Evolutionary conservation across 768 basidiomycete genomes (phyloP).

Genomic region (Fistulinella prunicolor): DNA sequence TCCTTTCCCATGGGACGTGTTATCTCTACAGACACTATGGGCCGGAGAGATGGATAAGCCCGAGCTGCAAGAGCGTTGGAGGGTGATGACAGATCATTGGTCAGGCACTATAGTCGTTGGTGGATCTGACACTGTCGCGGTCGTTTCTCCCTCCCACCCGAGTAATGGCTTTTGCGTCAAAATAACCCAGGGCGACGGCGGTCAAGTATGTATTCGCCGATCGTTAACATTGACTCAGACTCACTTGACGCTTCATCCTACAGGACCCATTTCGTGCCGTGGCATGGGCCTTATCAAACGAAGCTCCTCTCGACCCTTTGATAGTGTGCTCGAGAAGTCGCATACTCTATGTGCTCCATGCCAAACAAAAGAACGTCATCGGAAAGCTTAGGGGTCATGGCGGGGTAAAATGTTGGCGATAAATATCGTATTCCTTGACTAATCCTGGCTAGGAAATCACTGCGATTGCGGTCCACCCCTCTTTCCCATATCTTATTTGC

Average conservation of each 20-base stretch:
- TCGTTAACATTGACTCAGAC: neutral
- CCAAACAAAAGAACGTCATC: conserved; percentile 37
- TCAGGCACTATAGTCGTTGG: conserved; percentile 52
- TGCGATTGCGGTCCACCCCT: conserved; percentile 63
- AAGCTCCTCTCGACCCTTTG: conserved; percentile 51
- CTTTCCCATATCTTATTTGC: conserved; percentile 54
- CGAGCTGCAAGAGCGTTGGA: conserved; percentile 43
- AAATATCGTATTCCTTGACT: conserved; percentile 5
- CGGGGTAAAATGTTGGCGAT: conserved; percentile 47
- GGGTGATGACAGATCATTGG: conserved; percentile 43
- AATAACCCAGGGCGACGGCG: conserved; percentile 30
- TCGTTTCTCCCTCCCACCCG: conserved; percentile 32
- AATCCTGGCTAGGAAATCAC: conserved; percentile 54
- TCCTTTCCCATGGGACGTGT: conserved; percentile 42
- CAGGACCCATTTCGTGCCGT: conserved; percentile 35
- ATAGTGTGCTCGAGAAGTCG: conserved; percentile 54
- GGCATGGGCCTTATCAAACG: conserved; percentile 56
- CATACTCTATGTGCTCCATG: conserved; percentile 55
- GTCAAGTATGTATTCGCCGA: conserved; percentile 14
- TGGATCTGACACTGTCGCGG: conserved; percentile 35
- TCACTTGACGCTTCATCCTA: conserved; percentile 6
- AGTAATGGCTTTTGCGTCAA: conserved; percentile 31
- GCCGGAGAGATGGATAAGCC: conserved; percentile 30
- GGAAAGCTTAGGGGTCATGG: conserved; percentile 68
- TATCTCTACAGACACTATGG: conserved; percentile 41